These are phyloP conservation scores for Xylaria sp. DNA, from an alignment of 2,329 filamentous ascomycete species.

Conservation along the genomic window DNA sequence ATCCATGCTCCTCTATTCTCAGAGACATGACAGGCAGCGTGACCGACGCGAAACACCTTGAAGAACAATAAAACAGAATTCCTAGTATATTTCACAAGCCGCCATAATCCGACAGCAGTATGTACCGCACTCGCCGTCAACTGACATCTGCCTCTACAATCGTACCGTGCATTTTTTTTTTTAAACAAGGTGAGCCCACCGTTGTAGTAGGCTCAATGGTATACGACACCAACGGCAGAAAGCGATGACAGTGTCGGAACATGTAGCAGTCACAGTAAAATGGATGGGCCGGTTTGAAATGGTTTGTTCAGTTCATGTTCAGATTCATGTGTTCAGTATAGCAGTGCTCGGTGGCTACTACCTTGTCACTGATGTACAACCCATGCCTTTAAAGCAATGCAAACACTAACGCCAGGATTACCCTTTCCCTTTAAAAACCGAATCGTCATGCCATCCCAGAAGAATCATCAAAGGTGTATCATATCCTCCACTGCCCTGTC, in stretches of 20 bases:
- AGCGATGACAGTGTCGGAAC: background rate
- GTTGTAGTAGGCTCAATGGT: too few relatives aligned
- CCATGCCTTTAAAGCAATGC: slow-evolving; percentile 53
- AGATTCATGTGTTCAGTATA: slow-evolving; percentile 52
- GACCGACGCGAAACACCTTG: background rate
- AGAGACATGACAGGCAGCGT: background rate
- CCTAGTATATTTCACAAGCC: background rate
- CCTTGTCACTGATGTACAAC: slow-evolving; percentile 56
- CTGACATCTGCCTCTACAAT: too few relatives aligned
- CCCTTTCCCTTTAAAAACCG: slow-evolving; percentile 53
- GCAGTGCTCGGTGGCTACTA: slow-evolving; percentile 40
- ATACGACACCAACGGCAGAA: too few relatives aligned
- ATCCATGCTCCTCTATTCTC: background rate
- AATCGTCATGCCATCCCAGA: slow-evolving; percentile 56
- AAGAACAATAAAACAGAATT: background rate
- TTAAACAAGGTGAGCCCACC: too few relatives aligned
- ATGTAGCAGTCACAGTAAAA: background rate
- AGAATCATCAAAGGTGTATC: slow-evolving; percentile 50
- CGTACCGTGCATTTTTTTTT: too few relatives aligned
- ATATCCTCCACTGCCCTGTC: slow-evolving; percentile 43
- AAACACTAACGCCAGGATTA: slow-evolving; percentile 55
- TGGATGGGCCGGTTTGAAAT: too few relatives aligned
- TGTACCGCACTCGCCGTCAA: background rate
- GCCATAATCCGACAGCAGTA: background rate
- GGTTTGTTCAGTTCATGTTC: slow-evolving; percentile 44